Conservation (phyloP, 2,329 filamentous ascomycete species). For the Pestalotiopsis fici region DNA sequence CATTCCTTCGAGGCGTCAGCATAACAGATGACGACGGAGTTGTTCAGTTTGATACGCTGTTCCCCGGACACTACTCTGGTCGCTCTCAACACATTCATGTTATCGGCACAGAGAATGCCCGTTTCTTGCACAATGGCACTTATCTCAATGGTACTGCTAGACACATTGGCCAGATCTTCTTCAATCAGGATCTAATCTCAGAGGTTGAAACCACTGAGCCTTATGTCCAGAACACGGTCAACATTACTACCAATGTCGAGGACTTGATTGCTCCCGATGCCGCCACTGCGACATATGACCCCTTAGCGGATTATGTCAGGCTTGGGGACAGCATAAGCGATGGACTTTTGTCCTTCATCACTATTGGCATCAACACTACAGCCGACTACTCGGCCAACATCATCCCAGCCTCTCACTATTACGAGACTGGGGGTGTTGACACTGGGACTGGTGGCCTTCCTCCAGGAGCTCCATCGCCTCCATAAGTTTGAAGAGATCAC, state of each 20-base stretch:
- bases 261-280: conserved; percentile 49
- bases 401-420: conserved; percentile 25
- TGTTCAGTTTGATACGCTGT: conserved; percentile 46
- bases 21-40: conserved; percentile 47
- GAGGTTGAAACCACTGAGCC: conserved; percentile 46
- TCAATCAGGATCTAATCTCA: conserved; percentile 54
- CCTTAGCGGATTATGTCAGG: conserved; percentile 56
- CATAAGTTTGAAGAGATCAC: too few relatives aligned
- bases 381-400: conserved; percentile 23
- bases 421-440: conserved; percentile 24
- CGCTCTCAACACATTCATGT: conserved; percentile 42
- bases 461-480: too few relatives aligned
- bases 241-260: conserved; percentile 46
- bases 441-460: conserved; percentile 14
- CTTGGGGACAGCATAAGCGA: conserved; percentile 50
- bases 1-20: conserved; percentile 50
- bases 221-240: conserved; percentile 41
- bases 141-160: conserved; percentile 45
- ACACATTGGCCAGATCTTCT: conserved; percentile 62
- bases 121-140: conserved; percentile 47
- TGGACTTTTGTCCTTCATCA: conserved; percentile 51
- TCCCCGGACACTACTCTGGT: conserved; percentile 42
- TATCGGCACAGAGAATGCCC: conserved; percentile 23
- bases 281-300: conserved; percentile 51
- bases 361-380: conserved; percentile 43